phyloP scores from a whole-genome alignment of 805 yeast genomes.

The Myxozyma lipomycoides region DNA sequence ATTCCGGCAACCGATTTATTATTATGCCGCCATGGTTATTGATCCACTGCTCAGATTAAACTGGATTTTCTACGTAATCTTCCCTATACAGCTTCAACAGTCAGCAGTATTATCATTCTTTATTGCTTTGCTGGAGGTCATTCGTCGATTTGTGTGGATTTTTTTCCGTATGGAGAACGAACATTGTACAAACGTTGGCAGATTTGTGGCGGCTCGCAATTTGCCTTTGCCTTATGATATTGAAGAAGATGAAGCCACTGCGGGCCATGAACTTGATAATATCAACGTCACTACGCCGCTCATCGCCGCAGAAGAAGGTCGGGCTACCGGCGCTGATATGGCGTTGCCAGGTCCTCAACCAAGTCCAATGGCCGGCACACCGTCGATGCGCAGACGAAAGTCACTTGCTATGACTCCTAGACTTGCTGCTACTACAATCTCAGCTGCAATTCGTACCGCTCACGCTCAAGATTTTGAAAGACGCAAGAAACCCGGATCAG shows the following conservation, averaged over 20 bases:
- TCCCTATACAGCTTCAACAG: slow-evolving; percentile 73
- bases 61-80: slow-evolving; percentile 87
- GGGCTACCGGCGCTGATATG: slow-evolving; percentile 3
- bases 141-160: slow-evolving; percentile 85
- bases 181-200: slow-evolving; percentile 82
- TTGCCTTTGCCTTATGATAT: slow-evolving; percentile 75
- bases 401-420: slow-evolving; percentile 21
- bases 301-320: slow-evolving; percentile 26
- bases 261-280: slow-evolving; percentile 6
- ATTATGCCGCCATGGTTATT: slow-evolving; percentile 68
- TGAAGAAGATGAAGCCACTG: slow-evolving; percentile 27
- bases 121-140: slow-evolving; percentile 74
- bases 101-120: slow-evolving; percentile 81
- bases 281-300: slow-evolving; percentile 20
- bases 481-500: slow-evolving; percentile 45
- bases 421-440: slow-evolving; percentile 23
- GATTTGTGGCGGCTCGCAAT: slow-evolving; percentile 84
- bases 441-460: slow-evolving; percentile 46
- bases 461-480: slow-evolving; percentile 79
- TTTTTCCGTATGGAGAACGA: slow-evolving; percentile 94
- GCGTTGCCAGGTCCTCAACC: background rate
- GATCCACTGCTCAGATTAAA: slow-evolving; percentile 78
- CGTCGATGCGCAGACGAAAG: slow-evolving; percentile 16
- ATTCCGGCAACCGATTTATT: slow-evolving; percentile 54
- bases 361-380: slow-evolving; percentile 4